These are phyloP conservation scores for Monoraphidium neglectum DNA, from an alignment of 139 green algal genomes.

Conservation along the genomic window DNA sequence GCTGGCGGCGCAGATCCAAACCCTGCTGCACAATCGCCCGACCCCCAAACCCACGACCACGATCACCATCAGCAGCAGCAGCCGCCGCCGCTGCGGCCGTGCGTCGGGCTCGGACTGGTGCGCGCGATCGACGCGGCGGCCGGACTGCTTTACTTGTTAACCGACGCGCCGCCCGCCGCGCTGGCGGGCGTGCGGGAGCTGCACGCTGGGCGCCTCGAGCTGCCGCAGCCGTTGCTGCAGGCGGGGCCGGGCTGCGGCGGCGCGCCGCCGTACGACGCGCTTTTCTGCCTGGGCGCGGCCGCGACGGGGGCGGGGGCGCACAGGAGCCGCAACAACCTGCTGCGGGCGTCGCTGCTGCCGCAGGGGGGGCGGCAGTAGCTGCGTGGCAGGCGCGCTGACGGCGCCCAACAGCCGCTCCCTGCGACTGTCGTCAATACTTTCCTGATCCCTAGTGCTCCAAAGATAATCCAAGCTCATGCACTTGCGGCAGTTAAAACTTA, in stretches of 20 bases:
- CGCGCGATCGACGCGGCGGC: slow-evolving; percentile 50
- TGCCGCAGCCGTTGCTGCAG: slow-evolving; percentile 66
- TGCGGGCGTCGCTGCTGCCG: slow-evolving; percentile 34
- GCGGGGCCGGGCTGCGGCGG: slow-evolving; percentile 15
- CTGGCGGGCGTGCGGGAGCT: slow-evolving; percentile 52
- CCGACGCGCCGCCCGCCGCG: slow-evolving; percentile 29
- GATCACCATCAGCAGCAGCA: slow-evolving; percentile 12
- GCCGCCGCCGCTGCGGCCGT: slow-evolving; percentile 39
- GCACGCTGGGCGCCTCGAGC: slow-evolving; percentile 67
- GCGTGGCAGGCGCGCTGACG: no score
- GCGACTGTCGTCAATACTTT: no score
- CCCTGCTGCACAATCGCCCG: not conserved
- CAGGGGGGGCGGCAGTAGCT: no score
- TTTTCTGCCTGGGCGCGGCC: slow-evolving; percentile 60
- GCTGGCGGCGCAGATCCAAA: not conserved
- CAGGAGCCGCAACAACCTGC: slow-evolving; percentile 71
- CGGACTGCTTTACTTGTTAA: slow-evolving; percentile 63
- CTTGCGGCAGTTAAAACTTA: no score
- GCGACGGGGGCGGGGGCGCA: slow-evolving; percentile 64
- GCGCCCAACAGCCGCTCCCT: no score
- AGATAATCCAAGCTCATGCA: no score
- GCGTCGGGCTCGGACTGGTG: slow-evolving; percentile 77
- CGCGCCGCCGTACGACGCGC: slow-evolving; percentile 56
- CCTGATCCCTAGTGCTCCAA: no score
- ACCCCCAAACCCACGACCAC: not conserved